A percentile compares a stretch with the other conserved stretches of the same genome.
phyloP scores from a whole-genome alignment of 495 filamentous ascomycete species.

The Neurospora africana region DNA sequence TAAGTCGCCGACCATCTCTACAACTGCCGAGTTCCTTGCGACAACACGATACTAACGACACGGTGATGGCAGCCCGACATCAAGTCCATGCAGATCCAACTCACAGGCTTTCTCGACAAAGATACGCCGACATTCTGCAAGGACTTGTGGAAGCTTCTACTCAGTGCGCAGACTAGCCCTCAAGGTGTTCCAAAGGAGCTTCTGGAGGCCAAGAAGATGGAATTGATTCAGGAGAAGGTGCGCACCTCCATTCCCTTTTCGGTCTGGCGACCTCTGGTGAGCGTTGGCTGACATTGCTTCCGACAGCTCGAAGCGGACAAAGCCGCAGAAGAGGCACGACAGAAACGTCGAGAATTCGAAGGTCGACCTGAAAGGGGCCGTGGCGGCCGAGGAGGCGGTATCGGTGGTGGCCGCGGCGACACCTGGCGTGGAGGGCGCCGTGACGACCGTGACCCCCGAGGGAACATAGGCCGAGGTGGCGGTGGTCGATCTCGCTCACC shows the following conservation, averaged over 20 bases:
- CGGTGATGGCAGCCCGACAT: constrained; percentile 66
- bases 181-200: constrained; percentile 92
- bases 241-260: not conserved
- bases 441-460: constrained; percentile 35
- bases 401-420: constrained; percentile 31
- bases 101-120: constrained; percentile 92
- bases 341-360: constrained; percentile 49
- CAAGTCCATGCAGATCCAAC: constrained; percentile 83
- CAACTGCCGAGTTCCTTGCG: not conserved
- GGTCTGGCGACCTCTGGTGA: not conserved
- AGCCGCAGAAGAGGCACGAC: constrained; percentile 61
- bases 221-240: constrained; percentile 90
- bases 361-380: constrained; percentile 49
- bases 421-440: constrained; percentile 31
- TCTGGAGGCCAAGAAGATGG: constrained; percentile 88
- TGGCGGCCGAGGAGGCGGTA: constrained; percentile 41
- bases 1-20: constrained; percentile 34
- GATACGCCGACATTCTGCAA: constrained; percentile 87
- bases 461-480: constrained; percentile 18
- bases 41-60: not conserved
- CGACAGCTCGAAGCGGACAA: constrained; percentile 70
- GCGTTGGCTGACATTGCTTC: constrained; percentile 9
- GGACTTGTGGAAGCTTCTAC: constrained; percentile 80
- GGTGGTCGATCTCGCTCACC: constrained; percentile 53
- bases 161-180: constrained; percentile 80